Base-by-base conservation (phyloP, 2,329 filamentous ascomycete genomes). In the Conoideocrella luteorostrata region DNA sequence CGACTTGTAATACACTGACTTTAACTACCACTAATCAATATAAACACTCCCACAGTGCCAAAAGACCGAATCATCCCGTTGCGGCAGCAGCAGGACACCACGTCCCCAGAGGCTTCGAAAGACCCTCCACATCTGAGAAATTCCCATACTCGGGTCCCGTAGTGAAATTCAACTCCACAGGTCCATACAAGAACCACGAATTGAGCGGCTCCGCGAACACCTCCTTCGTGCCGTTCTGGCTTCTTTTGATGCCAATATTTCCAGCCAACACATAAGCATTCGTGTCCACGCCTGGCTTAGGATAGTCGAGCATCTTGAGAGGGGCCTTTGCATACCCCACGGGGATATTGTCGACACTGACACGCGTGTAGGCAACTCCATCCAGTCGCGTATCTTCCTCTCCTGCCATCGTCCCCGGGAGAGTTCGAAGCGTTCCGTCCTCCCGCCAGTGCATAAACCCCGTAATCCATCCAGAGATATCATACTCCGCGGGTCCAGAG, bases 381-480 rank as follows among this genome's bases (percentile, higher is more conserved):
- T 63, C 60, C 2, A 65, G 51, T 12, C 44, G 54, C 4, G 58
- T 37, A 4, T 46, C 41, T 15, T 43, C 41, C 4, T 39, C 34
- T 2, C 24, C 39, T 2, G 44, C 36, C 34, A 47, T 37, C 2
- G 46, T 38, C 5, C 55, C 49, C 2, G 49, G 44, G 15, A 43
- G 37, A 12, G 58, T 43, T 7, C 54, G 42, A 28, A 55, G 41
- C 1, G 38, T 28, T 0, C 72, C 72, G 13, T 63, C 45, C 1
- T 50, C 53, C 13, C 57, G 51, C 68, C 70, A 76, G 49, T 68
- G 69, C 49, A 67, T 58, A 47, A 76, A 74, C 0, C 65, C 69
- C 1, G 68, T 68, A 41, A 74, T 63, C 72, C 71, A 77, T 5
- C 74, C 72, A 0, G 64, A 68, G 3, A 72, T 47, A 37, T 59